Base-by-base conservation (phyloP, 306 rosid genomes). In the Prunus mongolica region DNA sequence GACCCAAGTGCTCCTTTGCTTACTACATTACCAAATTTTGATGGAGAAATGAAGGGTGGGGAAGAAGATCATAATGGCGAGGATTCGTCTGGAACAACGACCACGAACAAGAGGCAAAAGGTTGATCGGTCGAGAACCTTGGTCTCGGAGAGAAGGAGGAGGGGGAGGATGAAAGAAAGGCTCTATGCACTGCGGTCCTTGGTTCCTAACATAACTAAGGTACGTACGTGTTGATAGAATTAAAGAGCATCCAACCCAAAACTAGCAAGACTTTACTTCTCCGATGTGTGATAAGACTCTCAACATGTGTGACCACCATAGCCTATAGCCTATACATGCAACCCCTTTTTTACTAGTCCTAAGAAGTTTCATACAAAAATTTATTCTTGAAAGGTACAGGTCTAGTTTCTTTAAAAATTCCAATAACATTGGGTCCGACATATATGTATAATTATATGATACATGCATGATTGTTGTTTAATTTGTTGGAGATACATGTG, bases 181-280 rank as follows among this genome's bases (percentile, higher is more conserved):
- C 99, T 95, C 72, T 90, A 92, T 44, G 91, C 92, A 65, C 86
- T 95, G 81, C 87, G 97, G 25, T 71, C 97, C 71, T 78, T 90
- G 82, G 99, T 95, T 82, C 99, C 99, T 24, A 90, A 89, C 82
- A 95, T 95, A 68, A 88, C 95, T 12, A 92, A 95, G 91, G 99
- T 94, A 83, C 9, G 44, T 38, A 38, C 44, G 44, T 38, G 9
- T 38, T 38, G 44, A 38, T 38, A 6, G 44, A 38, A 38, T 38
- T 38, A 38, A 38, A 38, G 44, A 38, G 9, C 44, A 38, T 38
- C 44, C 44, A 38, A 38, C 9, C 44, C 44, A 38, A 38, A 38
- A 38, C 2, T 38, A 38, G 44, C 9, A 38, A 38, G 44, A 38
- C 2, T 38, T 1, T 38, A 38, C 44, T 38, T 38, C 44, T 7